A percentile compares a stretch with the other conserved stretches of the same genome.
Conservation (phyloP, 495 filamentous ascomycete genomes). For the Talaromyces proteolyticus region DNA sequence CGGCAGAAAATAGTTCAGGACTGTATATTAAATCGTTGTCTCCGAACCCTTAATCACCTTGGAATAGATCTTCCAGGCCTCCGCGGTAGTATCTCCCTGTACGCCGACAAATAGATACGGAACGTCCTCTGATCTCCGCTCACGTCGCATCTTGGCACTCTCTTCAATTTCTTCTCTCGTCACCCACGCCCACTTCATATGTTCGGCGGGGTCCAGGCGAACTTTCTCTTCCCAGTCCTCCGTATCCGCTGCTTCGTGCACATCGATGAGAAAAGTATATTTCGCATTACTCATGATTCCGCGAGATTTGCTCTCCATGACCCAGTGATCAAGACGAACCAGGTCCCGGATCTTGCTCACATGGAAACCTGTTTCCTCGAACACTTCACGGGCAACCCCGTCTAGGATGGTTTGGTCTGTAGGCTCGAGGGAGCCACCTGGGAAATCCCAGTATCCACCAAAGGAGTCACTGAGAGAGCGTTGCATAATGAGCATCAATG, state of each 20-base stretch:
- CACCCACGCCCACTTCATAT: slow-evolving; percentile 40
- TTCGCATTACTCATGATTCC: slow-evolving; percentile 17
- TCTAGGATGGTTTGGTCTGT: slow-evolving; percentile 46
- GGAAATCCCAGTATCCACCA: slow-evolving; percentile 50
- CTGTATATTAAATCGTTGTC: no score
- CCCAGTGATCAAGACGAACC: slow-evolving; percentile 30
- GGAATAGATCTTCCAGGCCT: slow-evolving; percentile 11
- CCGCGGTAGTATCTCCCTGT: slow-evolving; percentile 10
- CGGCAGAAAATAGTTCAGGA: background rate
- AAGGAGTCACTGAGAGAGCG: slow-evolving; percentile 38
- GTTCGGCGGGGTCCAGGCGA: slow-evolving; percentile 33
- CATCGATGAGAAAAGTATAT: slow-evolving; percentile 33
- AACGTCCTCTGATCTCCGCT: slow-evolving; percentile 16
- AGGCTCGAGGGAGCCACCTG: slow-evolving; percentile 46
- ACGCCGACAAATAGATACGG: slow-evolving; percentile 12
- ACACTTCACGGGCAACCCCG: slow-evolving; percentile 47
- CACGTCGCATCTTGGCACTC: background rate
- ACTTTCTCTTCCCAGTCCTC: slow-evolving; percentile 22
- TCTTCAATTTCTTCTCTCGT: slow-evolving; percentile 28
- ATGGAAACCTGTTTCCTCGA: slow-evolving; percentile 53
- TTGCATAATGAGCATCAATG: slow-evolving; percentile 47
- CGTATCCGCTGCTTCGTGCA: slow-evolving; percentile 17
- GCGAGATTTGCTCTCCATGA: slow-evolving; percentile 9
- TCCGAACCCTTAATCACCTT: no score
- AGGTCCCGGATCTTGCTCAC: slow-evolving; percentile 37